Base-by-base conservation (phyloP, 2,329 filamentous ascomycete genomes). In the Neofusicoccum umdonicola region DNA sequence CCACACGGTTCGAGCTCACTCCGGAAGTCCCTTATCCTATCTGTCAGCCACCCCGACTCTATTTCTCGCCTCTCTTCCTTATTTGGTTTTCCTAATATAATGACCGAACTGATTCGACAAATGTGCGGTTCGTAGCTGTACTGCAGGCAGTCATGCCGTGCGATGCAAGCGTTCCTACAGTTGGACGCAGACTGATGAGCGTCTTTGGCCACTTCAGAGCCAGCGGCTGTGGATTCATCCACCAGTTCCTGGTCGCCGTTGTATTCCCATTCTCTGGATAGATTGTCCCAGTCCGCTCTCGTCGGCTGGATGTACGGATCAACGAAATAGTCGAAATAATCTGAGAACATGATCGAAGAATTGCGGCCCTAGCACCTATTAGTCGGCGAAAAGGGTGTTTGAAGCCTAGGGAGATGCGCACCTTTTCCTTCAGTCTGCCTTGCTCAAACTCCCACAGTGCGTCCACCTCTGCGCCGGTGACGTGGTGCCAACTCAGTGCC, bases 401-500 rank as follows among this genome's bases (percentile, higher is more conserved):
- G 8, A 47, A 22, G 19, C 13, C 15, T 7, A 13, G n/a, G 17
- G 15, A 11, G 31, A 48, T 22, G 22, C 62, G 34, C 45, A 66
- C 65, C 22, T 76, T 67, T 4, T 68, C 63, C 7, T 66, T 56
- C 2, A 72, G 73, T 77, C 77, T 79, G 1, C 70, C 70, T 50
- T 69, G 68, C 47, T 79, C 73, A 11, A 70, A 63, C 4, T 71
- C 65, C 75, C 75, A 77, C 34, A 76, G 67, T 56, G 56, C 64
- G 9, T 71, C 69, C 13, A 76, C 69, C 6, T 73, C 69, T 1
- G 67, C 67, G 2, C 64, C 42, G 2, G 66, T 64, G 63, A 76
- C 68, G 31, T 73, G 70, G 44, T 78, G 73, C 76, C 75, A 79
- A 3, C 74, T 76, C 3, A 82, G 68, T 11, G 76, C 76, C 4